Base-by-base conservation (phyloP, 768 basidiomycete species). In the Suillus variegatus region DNA sequence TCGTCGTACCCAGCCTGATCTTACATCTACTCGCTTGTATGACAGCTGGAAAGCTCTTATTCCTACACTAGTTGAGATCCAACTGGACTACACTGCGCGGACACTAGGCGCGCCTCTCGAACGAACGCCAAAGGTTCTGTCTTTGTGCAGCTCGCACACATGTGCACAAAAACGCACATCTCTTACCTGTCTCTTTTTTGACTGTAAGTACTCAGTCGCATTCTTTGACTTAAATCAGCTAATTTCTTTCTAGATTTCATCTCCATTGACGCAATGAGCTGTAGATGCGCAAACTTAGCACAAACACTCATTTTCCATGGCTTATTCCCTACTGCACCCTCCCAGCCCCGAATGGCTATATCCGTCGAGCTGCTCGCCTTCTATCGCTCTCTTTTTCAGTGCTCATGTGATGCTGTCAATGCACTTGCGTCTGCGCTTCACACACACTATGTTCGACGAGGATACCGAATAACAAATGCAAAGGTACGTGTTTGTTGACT, bases 371-470 rank as follows among this genome's bases (percentile, higher is more conserved):
- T 79, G 1, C 66, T 80, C 0, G 67, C 76, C 14, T 78, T 79
- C 57, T 79, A 77, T 65, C 51, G 64, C 78, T 4, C 80, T 79
- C 64, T 74, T 79, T 62, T 68, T 71, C 0, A 77, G 77, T 6
- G 0, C 49, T 51, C 49, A 25, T 51, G 25, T 4, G 49, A 51
- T 3, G 49, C 57, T 65, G 69, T 66, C 64, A 41, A 75, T 67
- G 7, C 6, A 22, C 20, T 40, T 43, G 56, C 63, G 4, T 47
- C 44, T 63, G 47, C 4, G 18, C 16, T 43, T 40, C 22, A 20
- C 32, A 25, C 46, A 69, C 40, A 64, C 51, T 60, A 58, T 4
- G 9, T 38, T 12, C 32, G 16, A 41, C 9, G 13, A 51, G 25
- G 28, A 10, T 25, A 32, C 3, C 20, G 28, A n/a, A 67, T 58